Conservation (phyloP, 2,329 filamentous ascomycete species). For the Talaromyces sp. region DNA sequence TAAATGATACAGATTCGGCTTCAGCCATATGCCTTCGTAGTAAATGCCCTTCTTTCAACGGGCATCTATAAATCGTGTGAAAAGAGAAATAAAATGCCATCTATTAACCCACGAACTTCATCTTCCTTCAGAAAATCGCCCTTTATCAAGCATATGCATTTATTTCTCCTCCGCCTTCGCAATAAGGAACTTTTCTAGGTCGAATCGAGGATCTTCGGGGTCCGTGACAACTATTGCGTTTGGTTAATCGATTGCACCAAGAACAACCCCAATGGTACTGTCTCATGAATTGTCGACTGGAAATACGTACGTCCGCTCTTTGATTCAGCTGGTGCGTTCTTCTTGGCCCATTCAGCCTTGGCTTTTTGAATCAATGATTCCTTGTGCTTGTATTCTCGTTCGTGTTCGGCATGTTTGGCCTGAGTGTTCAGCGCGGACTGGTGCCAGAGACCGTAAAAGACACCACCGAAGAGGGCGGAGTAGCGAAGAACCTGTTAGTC, state of each 20-base stretch:
- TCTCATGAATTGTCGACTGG: background rate
- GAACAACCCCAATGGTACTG: background rate
- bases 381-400: conserved; percentile 87
- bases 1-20: conserved; percentile 39
- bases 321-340: conserved; percentile 52
- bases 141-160: conserved; percentile 13
- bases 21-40: conserved; percentile 25
- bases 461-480: conserved; percentile 82
- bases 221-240: conserved; percentile 60
- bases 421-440: conserved; percentile 72
- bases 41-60: conserved; percentile 15
- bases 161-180: conserved; percentile 50
- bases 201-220: conserved; percentile 81
- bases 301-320: conserved; percentile 35
- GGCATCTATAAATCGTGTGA: conserved; percentile 9
- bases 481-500: conserved; percentile 81
- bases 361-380: conserved; percentile 86
- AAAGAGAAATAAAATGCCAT: conserved; percentile 13
- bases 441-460: conserved; percentile 95
- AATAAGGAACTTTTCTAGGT: conserved; percentile 79
- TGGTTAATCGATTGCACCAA: conserved; percentile 16
- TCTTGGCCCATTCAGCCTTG: conserved; percentile 84
- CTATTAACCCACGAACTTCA: conserved; percentile 28
- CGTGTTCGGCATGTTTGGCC: conserved; percentile 63
- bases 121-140: conserved; percentile 20